These are phyloP conservation scores for Malus hybrid DNA, from an alignment of 331 rosid genomes.

Conservation along the genomic window DNA sequence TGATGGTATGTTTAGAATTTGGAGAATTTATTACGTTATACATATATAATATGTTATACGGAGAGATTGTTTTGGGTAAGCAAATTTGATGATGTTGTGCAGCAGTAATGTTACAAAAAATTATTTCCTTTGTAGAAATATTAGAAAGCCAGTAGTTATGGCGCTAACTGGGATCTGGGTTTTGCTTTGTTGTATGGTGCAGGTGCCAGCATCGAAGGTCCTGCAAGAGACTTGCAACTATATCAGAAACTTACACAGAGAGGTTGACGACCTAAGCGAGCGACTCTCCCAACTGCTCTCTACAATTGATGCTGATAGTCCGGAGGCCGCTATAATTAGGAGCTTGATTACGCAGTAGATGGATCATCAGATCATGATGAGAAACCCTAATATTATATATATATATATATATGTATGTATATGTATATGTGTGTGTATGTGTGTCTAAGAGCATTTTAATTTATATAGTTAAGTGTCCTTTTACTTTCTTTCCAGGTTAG, in stretches of 20 bases:
- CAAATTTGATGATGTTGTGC: no score
- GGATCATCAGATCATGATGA: background rate
- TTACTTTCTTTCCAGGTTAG: background rate
- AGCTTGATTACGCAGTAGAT: slow-evolving; percentile 71
- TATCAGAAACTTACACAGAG: slow-evolving; percentile 79
- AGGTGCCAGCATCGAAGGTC: slow-evolving; percentile 98
- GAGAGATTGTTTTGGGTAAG: no score
- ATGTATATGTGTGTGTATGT: no score
- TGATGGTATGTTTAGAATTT: background rate
- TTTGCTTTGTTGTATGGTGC: background rate
- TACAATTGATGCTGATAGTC: slow-evolving; percentile 86
- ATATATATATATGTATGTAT: background rate
- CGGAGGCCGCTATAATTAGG: slow-evolving; percentile 89
- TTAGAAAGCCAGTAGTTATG: background rate
- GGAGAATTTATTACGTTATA: background rate
- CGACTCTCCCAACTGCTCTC: slow-evolving; percentile 77
- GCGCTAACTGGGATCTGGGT: background rate
- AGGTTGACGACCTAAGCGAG: slow-evolving; percentile 88
- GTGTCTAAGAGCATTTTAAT: no score
- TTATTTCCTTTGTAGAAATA: background rate
- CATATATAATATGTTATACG: no score
- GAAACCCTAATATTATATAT: background rate
- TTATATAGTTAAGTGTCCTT: background rate
- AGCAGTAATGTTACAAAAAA: no score
- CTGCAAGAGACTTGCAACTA: slow-evolving; percentile 98